phyloP scores from a whole-genome alignment of 108 stramenopile species.

The Skeletonema potamos region DNA sequence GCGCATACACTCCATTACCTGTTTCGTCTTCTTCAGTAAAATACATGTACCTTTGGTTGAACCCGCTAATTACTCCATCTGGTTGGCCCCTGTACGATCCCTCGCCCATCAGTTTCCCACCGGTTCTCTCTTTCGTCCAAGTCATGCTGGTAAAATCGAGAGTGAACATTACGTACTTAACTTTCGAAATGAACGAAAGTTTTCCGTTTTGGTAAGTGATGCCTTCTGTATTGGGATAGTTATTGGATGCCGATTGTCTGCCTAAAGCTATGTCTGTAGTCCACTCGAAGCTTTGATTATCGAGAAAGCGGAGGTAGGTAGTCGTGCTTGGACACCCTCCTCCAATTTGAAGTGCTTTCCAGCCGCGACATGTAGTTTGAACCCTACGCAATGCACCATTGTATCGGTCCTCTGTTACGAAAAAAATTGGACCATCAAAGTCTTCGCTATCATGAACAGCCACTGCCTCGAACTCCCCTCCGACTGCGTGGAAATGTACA shows the following conservation, averaged over 20 bases:
- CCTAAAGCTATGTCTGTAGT: not conserved
- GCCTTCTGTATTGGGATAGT: not conserved
- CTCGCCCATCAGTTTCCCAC: not conserved
- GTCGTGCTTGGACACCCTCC: not conserved
- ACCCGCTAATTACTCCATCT: not conserved
- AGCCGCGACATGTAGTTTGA: not conserved
- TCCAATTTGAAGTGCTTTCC: not conserved
- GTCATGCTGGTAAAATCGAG: not conserved
- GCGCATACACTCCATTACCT: conserved; percentile 13
- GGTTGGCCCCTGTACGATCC: not conserved
- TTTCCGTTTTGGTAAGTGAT: not conserved
- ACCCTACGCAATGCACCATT: not conserved
- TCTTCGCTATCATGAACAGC: not conserved
- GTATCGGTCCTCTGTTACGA: not conserved
- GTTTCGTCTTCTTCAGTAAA: conserved; percentile 30
- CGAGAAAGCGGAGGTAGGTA: not conserved
- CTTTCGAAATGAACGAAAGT: not conserved
- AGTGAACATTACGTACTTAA: not conserved
- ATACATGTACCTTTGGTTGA: conserved; percentile 9
- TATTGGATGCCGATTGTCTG: not conserved
- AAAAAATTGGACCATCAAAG: not conserved
- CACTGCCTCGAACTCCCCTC: not conserved
- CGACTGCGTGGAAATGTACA: not conserved
- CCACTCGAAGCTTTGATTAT: conserved; percentile 1
- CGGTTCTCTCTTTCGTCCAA: not conserved